These are phyloP conservation scores for Uromyces viciae-fabae DNA, from an alignment of 1,284 basidiomycete species.

Conservation along the genomic window DNA sequence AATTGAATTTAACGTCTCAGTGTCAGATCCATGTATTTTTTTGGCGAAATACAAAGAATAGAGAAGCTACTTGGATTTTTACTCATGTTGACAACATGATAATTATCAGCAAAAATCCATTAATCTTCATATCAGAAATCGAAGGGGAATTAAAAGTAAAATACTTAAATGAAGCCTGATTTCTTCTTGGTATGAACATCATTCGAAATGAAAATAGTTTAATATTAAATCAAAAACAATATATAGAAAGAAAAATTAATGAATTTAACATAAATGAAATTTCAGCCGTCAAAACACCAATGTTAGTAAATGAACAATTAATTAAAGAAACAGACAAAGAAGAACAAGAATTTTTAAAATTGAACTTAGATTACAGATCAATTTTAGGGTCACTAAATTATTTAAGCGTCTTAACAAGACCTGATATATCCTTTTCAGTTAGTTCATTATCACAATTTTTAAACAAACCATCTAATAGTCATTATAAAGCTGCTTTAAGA, in stretches of 20 bases:
- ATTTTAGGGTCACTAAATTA: neutral
- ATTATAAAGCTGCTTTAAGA: neutral
- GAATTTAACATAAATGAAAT: neutral
- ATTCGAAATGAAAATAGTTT: neutral
- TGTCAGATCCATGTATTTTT: neutral
- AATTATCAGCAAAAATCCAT: neutral
- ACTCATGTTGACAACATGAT: neutral
- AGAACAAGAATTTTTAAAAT: neutral
- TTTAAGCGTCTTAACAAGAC: neutral
- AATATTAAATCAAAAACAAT: neutral
- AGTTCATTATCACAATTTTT: neutral
- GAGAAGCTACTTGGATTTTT: neutral
- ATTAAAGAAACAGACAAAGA: neutral
- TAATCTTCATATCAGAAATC: neutral
- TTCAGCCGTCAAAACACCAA: neutral
- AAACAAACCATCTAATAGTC: neutral
- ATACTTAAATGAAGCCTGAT: neutral
- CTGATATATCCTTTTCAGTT: neutral
- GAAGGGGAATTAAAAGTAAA: neutral
- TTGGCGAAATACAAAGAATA: neutral
- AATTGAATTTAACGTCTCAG: neutral
- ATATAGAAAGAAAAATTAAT: neutral
- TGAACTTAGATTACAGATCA: neutral
- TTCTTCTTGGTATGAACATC: neutral
- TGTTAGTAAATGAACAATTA: neutral